These are phyloP conservation scores for Aspergillus sp. DNA, from an alignment of 2,329 filamentous ascomycete species.

Conservation along the genomic window DNA sequence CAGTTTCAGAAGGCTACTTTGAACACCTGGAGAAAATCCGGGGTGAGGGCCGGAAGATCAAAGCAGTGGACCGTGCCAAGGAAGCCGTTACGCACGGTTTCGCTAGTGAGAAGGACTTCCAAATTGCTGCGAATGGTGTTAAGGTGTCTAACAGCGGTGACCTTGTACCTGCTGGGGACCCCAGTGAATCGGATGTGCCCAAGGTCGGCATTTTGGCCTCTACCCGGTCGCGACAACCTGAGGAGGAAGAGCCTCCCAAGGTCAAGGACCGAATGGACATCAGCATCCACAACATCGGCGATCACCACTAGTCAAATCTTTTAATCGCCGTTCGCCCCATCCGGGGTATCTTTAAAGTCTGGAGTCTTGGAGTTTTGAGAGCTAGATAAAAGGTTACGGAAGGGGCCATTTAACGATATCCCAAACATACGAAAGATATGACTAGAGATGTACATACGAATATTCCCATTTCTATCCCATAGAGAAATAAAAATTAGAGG, in stretches of 20 bases:
- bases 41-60: constrained; percentile 68
- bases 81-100: constrained; percentile 64
- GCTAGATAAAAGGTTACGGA: constrained; percentile 19
- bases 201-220: constrained; percentile 24
- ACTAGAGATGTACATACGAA: constrained; percentile 9
- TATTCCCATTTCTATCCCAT: neutral
- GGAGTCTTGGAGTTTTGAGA: constrained; percentile 25
- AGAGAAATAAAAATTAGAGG: neutral
- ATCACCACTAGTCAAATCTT: constrained; percentile 39
- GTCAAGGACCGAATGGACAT: constrained; percentile 58
- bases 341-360: constrained; percentile 6
- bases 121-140: constrained; percentile 63
- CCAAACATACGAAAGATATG: constrained; percentile 13
- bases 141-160: constrained; percentile 57
- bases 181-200: constrained; percentile 23
- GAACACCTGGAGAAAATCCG: constrained; percentile 72
- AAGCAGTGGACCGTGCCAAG: constrained; percentile 64
- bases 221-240: constrained; percentile 22
- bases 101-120: constrained; percentile 60
- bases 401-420: constrained; percentile 17
- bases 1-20: constrained; percentile 77
- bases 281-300: constrained; percentile 58
- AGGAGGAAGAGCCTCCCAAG: constrained; percentile 39
- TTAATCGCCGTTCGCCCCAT: neutral
- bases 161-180: constrained; percentile 51